Evolutionary conservation across 768 basidiomycete species (phyloP), one percentile per base, ranked within the genome.

Genomic region (Exidia glandulosa): DNA sequence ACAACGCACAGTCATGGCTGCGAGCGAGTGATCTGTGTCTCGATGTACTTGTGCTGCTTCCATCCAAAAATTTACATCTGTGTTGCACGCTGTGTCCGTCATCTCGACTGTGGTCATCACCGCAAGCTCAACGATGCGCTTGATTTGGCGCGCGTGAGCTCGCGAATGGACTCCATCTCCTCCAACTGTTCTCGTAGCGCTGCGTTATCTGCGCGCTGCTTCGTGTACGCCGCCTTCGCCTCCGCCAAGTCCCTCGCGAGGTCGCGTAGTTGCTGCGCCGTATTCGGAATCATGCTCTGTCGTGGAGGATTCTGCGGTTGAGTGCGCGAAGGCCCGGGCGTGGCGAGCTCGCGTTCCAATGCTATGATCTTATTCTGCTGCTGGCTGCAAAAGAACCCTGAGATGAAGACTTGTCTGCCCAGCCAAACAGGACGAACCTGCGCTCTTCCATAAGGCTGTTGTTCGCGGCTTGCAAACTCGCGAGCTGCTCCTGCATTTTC

Each of bases 1-100:
- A 36, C 64, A 72, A 56, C 63, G 34, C 1, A n/a, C 63, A 93
- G 90, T 94, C 73, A 94, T 94, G 91, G 88, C 91, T 10, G 90
- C 91, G 65, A 90, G 87, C 83, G 88, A 89, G 77, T 93, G 77
- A 80, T 76, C 64, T 57, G 19, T 34, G 12, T 34, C 25, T 25
- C 41, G 65, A 36, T 63, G 65, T 59, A 65, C 70, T 66, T 67
- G 50, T 54, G 50, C 30, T 31, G 16, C 30, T n/a, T 27, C 30
- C 50, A n/a, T n/a, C n/a, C n/a, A n/a, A 54, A 31, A 54, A 54
- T 9, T 27, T 29, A 54, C 25, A 54, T 54, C 16, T 54, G 16
- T 27, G 25, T 54, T 27, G 25, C 25, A 23, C 30, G 50, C 30
- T 27, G 50, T 54, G 25, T 27, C 30, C 19, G 10, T 31, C 9